Conservation (phyloP, 352 stramenopile genomes). For the Aphanomyces cochlioides region DNA sequence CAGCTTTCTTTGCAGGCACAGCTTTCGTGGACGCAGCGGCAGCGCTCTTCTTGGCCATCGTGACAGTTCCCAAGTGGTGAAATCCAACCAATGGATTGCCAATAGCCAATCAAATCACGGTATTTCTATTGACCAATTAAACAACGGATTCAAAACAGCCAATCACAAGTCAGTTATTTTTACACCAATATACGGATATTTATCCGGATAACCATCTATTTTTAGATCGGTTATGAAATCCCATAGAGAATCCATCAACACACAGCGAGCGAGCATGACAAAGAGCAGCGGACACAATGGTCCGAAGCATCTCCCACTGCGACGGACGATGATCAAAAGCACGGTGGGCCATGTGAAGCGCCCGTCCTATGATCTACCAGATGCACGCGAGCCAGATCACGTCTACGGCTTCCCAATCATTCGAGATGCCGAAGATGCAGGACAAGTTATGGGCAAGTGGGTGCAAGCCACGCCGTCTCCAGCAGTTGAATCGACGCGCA, state of each 20-base stretch:
- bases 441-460: slow-evolving; percentile 72
- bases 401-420: slow-evolving; percentile 69
- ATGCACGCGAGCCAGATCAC: slow-evolving; percentile 54
- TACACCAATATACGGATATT: slow-evolving; percentile 16
- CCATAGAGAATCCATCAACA: background rate
- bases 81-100: slow-evolving; percentile 20
- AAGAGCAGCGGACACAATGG: slow-evolving; percentile 23
- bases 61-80: slow-evolving; percentile 10
- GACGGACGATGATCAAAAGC: slow-evolving; percentile 81
- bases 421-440: slow-evolving; percentile 65
- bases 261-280: background rate
- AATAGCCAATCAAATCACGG: slow-evolving; percentile 12
- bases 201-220: slow-evolving; percentile 20
- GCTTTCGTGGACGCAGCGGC: background rate
- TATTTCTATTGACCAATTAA: too few species aligned
- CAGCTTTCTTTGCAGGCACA: slow-evolving; percentile 5
- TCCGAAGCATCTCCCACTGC: slow-evolving; percentile 39
- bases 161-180: slow-evolving; percentile 19
- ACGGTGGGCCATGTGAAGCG: slow-evolving; percentile 60
- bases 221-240: background rate
- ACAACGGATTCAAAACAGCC: background rate
- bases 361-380: slow-evolving; percentile 63
- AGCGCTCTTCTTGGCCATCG: slow-evolving; percentile 5
- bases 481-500: slow-evolving; percentile 53
- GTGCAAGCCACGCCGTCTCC: slow-evolving; percentile 59